Base-by-base conservation (phyloP, 2,329 filamentous ascomycete genomes). In the Didymella glomerata region DNA sequence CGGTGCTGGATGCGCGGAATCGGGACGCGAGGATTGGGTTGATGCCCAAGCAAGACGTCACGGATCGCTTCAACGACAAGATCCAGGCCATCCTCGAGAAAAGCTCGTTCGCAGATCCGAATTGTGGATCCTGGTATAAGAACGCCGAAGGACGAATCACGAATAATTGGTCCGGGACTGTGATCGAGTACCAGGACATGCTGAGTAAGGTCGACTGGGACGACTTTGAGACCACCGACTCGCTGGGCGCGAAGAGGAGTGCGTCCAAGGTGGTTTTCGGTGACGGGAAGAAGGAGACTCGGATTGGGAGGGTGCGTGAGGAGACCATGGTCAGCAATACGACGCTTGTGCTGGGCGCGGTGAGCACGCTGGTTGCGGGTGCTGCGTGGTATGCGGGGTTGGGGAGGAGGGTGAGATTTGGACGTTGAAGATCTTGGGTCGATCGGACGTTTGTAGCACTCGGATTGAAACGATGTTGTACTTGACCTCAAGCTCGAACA, bases 71-170 rank as follows among this genome's bases (percentile, higher is more conserved):
- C 71, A 85, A 86, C 57, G 69, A 73, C 0, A 62, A 75, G 13
- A 71, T 86, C 1, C 84, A 86, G 66, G 61, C 69, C 0, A 66
- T 77, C 1, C 73, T 87, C 5, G 64, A 68, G 11, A 77, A 72
- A 10, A 81, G 75, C 34, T 78, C 76, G 8, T 87, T 87, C 64
- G 83, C 83, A 3, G 83, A 86, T 60, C 81, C 82, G 0, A 81
- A 79, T 24, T 87, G 85, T 63, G 78, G 77, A 18, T 80, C 76
- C 45, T 87, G 85, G 84, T 87, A 87, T 67, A 86, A 86, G 75
- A 83, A 80, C 22, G 78, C 78, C 0, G 78, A 81, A 0, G 84
- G 84, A 0, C 62, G 78, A 38, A 85, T 87, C 62, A 86, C 83
- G 5, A 86, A 86, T 59, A 87, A 87, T 65, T 87, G 84, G 80